These are phyloP conservation scores for Lagerstroemia fauriei DNA, from an alignment of 441 rosid genomes.

Conservation along the genomic window DNA sequence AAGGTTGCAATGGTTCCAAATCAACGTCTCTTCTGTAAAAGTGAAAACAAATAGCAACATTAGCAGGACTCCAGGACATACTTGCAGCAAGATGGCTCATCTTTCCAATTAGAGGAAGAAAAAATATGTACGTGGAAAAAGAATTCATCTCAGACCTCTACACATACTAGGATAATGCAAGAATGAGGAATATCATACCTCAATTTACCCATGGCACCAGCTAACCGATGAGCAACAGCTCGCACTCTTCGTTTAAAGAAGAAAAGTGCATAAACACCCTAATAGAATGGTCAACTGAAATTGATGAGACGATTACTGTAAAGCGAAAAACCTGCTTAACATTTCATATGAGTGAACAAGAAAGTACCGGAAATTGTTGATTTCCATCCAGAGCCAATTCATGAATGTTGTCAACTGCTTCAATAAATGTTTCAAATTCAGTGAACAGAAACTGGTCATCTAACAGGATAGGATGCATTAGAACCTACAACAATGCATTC, in stretches of 20 bases:
- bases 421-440: slow-evolving; percentile 86
- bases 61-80: neutral
- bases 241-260: slow-evolving; percentile 93
- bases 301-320: slow-evolving; percentile 11
- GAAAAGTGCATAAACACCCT: slow-evolving; percentile 94
- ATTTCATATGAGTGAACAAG: slow-evolving; percentile 28
- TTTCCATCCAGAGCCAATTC: slow-evolving; percentile 90
- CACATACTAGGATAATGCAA: neutral
- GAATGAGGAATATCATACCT: slow-evolving; percentile 49
- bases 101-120: neutral
- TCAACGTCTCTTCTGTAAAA: slow-evolving; percentile 74
- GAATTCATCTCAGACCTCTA: neutral
- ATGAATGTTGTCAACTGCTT: slow-evolving; percentile 85
- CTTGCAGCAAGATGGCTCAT: neutral
- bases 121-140: neutral
- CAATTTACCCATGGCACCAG: slow-evolving; percentile 86
- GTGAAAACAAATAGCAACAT: slow-evolving; percentile 30
- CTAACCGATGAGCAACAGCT: slow-evolving; percentile 77
- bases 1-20: slow-evolving; percentile 92
- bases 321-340: slow-evolving; percentile 13
- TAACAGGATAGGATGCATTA: slow-evolving; percentile 89
- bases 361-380: slow-evolving; percentile 87
- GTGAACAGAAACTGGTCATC: slow-evolving; percentile 72
- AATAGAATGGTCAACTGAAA: slow-evolving; percentile 31
- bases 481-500: slow-evolving; percentile 52